These are phyloP conservation scores for Colletotrichum lindemuthianum DNA, from an alignment of 2,329 filamentous ascomycete genomes.

Conservation along the genomic window DNA sequence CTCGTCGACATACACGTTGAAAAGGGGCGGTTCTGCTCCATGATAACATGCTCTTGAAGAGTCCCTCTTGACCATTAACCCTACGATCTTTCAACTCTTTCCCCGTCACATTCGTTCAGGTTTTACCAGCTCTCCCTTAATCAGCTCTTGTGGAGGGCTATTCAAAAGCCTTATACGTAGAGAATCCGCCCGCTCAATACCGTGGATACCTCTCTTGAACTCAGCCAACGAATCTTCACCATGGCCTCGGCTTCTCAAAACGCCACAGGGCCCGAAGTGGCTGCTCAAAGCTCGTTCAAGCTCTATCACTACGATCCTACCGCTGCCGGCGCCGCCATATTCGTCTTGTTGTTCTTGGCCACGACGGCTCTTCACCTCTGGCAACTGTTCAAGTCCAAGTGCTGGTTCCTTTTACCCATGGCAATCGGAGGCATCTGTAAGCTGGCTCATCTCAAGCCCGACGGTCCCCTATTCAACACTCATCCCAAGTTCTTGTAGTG, in stretches of 20 bases:
- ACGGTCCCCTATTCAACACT: neutral
- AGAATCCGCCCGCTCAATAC: no score
- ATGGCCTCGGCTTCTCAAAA: neutral
- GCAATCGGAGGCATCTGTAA: slow-evolving; percentile 60
- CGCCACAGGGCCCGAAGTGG: neutral
- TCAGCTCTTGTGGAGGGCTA: no score
- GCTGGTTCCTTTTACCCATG: slow-evolving; percentile 64
- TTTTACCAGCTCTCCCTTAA: no score
- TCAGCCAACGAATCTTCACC: neutral
- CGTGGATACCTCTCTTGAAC: no score
- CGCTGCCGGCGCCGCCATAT: slow-evolving; percentile 52
- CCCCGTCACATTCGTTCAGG: no score
- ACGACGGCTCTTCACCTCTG: slow-evolving; percentile 51
- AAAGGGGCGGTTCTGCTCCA: no score
- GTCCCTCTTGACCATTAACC: no score
- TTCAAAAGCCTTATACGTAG: no score
- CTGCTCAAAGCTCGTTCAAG: slow-evolving; percentile 25
- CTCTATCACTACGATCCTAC: slow-evolving; percentile 60
- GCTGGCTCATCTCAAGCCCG: slow-evolving; percentile 21
- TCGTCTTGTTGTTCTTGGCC: slow-evolving; percentile 52
- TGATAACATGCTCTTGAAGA: no score
- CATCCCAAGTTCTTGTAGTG: slow-evolving; percentile 43
- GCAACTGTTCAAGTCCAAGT: slow-evolving; percentile 52
- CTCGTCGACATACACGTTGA: no score
- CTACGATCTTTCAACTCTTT: no score